Base-by-base conservation (phyloP, 139 green algal species). In the Chlorella ohadii region DNA sequence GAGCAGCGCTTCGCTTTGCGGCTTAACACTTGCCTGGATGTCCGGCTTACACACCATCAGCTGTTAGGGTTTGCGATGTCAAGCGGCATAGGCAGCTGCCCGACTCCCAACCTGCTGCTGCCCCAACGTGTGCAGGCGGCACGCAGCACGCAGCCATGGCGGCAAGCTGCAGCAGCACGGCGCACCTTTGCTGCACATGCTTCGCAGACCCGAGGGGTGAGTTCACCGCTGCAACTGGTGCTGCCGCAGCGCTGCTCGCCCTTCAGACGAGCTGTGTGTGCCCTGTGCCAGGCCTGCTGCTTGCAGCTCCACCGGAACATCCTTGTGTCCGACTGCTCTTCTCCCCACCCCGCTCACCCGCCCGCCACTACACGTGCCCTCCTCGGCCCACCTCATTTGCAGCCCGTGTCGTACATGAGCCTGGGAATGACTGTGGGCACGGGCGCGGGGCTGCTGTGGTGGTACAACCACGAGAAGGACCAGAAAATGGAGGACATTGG, bases 361-460 rank as follows among this genome's bases (percentile, higher is more conserved):
- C 44, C 28, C 66, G 4, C 34, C 23, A n/a, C 47, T 9, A 28
- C 31, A 67, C 57, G 20, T 4, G 5, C 76, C 12, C 77, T n/a
- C 59, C 22, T 25, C 9, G 9, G 15, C 19, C 19, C n/a, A n/a
- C n/a, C n/a, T n/a, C n/a, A n/a, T n/a, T n/a, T n/a, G n/a, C 86
- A 91, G 84, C 90, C 90, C 0, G 90, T 93, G 0, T 90, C 87
- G 12, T 91, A 89, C 67, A 63, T 83, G 20, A 93, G 89, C 67
- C 85, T 93, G 15, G 90, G 68, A 15, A 47, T 93, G 31, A 93
- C 90, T 2, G 55, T 84, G 44, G 82, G 63, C 59, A 93, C 89
- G n/a, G 89, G 89, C n/a, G 82, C 41, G 22, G 89, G 87, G 28
- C 28, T 93, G 23, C 28, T 91, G 15, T 90, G 65, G 36, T 91